Percentiles rank a stretch among this genome's conserved stretches.
These are phyloP conservation scores for Termitomyces titanicus DNA, from an alignment of 768 basidiomycete species.

Conservation along the genomic window DNA sequence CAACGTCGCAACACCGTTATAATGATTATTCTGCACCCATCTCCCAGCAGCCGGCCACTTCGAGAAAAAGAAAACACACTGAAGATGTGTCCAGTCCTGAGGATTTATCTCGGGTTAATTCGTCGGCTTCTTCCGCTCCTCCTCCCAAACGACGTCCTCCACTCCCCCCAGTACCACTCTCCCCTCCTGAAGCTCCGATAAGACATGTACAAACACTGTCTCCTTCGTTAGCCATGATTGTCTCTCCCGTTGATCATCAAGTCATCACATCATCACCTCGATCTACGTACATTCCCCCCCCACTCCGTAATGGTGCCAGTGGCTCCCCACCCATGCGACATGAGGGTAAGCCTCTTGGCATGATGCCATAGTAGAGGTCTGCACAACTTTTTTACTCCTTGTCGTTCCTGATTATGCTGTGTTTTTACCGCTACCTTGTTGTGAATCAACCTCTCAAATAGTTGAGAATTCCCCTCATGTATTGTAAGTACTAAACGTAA, in stretches of 20 bases:
- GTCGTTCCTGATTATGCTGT: conserved; percentile 2
- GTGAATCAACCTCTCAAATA: neutral
- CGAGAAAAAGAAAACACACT: conserved; percentile 43
- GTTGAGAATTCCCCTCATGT: neutral
- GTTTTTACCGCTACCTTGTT: neutral
- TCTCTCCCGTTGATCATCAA: conserved; percentile 49
- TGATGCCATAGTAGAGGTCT: conserved; percentile 13
- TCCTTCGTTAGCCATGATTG: conserved; percentile 61
- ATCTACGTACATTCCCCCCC: conserved; percentile 27
- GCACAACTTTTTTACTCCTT: neutral
- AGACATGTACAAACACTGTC: conserved; percentile 47
- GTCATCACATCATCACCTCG: conserved; percentile 37
- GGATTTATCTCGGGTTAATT: conserved; percentile 17
- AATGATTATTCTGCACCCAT: conserved; percentile 29
- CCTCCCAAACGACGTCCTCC: conserved; percentile 34
- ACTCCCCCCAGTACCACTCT: conserved; percentile 25
- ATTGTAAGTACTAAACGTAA: neutral
- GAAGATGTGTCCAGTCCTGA: conserved; percentile 31
- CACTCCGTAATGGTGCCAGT: conserved; percentile 20
- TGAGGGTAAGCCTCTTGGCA: conserved; percentile 19
- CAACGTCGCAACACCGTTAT: conserved; percentile 38
- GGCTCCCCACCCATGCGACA: conserved; percentile 23
- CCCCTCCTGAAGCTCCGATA: conserved; percentile 22
- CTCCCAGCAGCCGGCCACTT: conserved; percentile 32
- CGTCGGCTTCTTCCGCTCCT: conserved; percentile 23